phyloP scores from a whole-genome alignment of 1,139 yeast species.

The Lodderomyces metapsilosis region DNA sequence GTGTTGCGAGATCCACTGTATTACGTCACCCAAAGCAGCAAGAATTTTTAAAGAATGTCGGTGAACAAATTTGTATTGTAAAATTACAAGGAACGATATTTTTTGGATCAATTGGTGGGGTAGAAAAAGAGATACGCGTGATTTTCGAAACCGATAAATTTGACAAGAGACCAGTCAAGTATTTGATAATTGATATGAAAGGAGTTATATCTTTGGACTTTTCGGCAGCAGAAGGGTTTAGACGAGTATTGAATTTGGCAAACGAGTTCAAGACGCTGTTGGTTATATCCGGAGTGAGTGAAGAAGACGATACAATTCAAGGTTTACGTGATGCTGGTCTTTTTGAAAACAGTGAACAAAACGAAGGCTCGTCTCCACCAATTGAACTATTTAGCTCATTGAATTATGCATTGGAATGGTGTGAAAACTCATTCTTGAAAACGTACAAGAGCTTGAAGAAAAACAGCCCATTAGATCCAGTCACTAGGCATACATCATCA shows the following conservation, averaged over 20 bases:
- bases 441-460: slow-evolving; percentile 50
- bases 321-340: slow-evolving; percentile 73
- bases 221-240: slow-evolving; percentile 95
- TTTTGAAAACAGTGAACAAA: slow-evolving; percentile 43
- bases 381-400: slow-evolving; percentile 70
- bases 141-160: slow-evolving; percentile 62
- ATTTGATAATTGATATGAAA: slow-evolving; percentile 79
- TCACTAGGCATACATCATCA: slow-evolving; percentile 2
- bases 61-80: slow-evolving; percentile 85
- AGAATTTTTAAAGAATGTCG: slow-evolving; percentile 79
- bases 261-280: slow-evolving; percentile 69
- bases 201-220: slow-evolving; percentile 82
- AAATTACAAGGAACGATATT: slow-evolving; percentile 86
- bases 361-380: slow-evolving; percentile 19
- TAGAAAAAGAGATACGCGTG: slow-evolving; percentile 70
- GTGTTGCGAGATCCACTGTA: slow-evolving; percentile 88
- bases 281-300: slow-evolving; percentile 72
- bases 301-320: slow-evolving; percentile 58
- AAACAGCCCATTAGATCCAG: slow-evolving; percentile 1
- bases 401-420: slow-evolving; percentile 92
- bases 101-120: slow-evolving; percentile 92
- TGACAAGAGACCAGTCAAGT: slow-evolving; percentile 57
- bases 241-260: slow-evolving; percentile 77
- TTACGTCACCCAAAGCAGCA: slow-evolving; percentile 89
- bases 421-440: slow-evolving; percentile 83